Conservation (phyloP, 2,329 filamentous ascomycete genomes). For the Sporothrix curviconia region DNA sequence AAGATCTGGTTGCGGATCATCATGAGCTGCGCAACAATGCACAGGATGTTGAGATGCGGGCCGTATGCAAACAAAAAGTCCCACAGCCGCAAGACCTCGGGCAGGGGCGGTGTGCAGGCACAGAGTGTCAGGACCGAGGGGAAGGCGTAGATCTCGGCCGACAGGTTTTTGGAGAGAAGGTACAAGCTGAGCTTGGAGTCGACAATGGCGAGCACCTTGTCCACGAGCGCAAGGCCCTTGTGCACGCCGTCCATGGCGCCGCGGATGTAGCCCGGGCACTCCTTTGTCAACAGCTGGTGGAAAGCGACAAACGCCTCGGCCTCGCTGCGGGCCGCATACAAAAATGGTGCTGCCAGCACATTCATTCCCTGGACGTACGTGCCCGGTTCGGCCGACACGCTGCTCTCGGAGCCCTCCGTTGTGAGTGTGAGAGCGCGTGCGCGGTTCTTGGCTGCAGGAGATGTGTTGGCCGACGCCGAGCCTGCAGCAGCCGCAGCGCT, state of each 20-base stretch:
- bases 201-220: slow-evolving; percentile 84
- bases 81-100: slow-evolving; percentile 89
- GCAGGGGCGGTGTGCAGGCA: slow-evolving; percentile 89
- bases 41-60: slow-evolving; percentile 87
- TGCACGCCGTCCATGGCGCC: slow-evolving; percentile 98
- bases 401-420: slow-evolving; percentile 57
- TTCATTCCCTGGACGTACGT: slow-evolving; percentile 99
- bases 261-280: slow-evolving; percentile 89
- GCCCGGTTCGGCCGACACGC: slow-evolving; percentile 56
- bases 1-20: slow-evolving; percentile 80
- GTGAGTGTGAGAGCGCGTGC: slow-evolving; percentile 54
- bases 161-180: slow-evolving; percentile 77
- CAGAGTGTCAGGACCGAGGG: slow-evolving; percentile 90
- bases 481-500: not conserved
- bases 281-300: slow-evolving; percentile 75
- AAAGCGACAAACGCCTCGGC: slow-evolving; percentile 92
- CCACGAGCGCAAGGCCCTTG: slow-evolving; percentile 80
- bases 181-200: slow-evolving; percentile 82
- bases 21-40: slow-evolving; percentile 91
- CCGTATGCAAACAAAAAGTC: slow-evolving; percentile 97
- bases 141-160: slow-evolving; percentile 93
- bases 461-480: slow-evolving; percentile 25
- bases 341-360: slow-evolving; percentile 87
- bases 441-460: slow-evolving; percentile 42
- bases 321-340: slow-evolving; percentile 91